These are phyloP conservation scores for Fusarium sp. DNA, from an alignment of 2,329 filamentous ascomycete genomes.

Conservation along the genomic window DNA sequence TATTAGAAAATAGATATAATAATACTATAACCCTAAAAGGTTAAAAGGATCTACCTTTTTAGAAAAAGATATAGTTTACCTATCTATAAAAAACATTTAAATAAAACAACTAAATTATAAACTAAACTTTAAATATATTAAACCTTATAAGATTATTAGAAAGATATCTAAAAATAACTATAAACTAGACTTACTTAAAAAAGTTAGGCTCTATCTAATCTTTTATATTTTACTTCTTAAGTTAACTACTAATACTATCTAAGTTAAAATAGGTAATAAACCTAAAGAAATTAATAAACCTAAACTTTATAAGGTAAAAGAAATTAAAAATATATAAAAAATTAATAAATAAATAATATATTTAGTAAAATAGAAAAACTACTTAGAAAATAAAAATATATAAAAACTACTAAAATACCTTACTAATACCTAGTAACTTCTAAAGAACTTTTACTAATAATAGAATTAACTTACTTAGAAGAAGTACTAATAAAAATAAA, in stretches of 20 bases:
- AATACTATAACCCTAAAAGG: no score
- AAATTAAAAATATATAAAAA: not conserved
- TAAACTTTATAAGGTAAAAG: not conserved
- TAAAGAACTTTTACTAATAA: not conserved
- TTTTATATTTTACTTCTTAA: constrained; percentile 33
- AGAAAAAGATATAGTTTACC: constrained; percentile 18
- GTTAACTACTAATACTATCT: not conserved
- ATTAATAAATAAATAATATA: not conserved
- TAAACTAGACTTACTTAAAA: constrained; percentile 30
- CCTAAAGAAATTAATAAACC: not conserved
- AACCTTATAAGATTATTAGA: constrained; percentile 27
- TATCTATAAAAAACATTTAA: constrained; percentile 30
- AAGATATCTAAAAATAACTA: no score
- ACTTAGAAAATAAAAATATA: constrained; percentile 30
- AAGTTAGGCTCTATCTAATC: no score
- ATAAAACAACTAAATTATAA: constrained; percentile 37
- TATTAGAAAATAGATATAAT: no score
- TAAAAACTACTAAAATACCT: constrained; percentile 32
- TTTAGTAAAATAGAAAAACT: constrained; percentile 26
- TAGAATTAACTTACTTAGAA: no score
- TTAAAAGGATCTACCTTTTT: no score
- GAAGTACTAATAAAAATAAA: no score
- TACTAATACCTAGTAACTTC: not conserved
- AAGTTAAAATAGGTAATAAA: not conserved
- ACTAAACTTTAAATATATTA: constrained; percentile 36